Percentiles rank a stretch among this genome's conserved stretches.
Evolutionary conservation across 148 eudicot species (phyloP).

Genomic region (Nyssa sinensis): DNA sequence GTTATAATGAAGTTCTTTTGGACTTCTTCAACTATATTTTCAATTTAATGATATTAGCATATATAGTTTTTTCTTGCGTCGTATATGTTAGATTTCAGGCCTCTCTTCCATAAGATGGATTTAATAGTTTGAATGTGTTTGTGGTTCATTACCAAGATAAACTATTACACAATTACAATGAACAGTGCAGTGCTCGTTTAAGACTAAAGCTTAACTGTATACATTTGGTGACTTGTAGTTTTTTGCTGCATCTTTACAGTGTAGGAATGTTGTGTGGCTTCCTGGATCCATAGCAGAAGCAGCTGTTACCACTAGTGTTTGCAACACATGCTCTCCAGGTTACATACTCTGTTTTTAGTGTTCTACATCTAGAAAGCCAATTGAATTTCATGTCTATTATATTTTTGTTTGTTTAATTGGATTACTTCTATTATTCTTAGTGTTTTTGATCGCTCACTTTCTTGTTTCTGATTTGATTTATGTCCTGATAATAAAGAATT

Average conservation of each 20-base stretch:
- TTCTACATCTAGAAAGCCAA: neutral
- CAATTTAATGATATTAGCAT: no score
- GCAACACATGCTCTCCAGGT: conserved; percentile 90
- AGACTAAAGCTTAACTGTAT: neutral
- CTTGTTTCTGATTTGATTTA: neutral
- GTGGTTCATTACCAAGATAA: no score
- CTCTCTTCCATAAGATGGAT: no score
- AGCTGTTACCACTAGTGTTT: conserved; percentile 62
- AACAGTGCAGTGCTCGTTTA: no score
- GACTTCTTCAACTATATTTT: no score
- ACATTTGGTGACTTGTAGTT: conserved; percentile 4
- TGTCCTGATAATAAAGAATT: conserved; percentile 14
- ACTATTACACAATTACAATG: no score
- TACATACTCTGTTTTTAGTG: neutral
- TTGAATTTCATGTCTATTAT: neutral
- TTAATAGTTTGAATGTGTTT: no score
- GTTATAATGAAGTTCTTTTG: no score
- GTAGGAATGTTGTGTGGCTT: conserved; percentile 93
- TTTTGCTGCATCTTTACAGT: conserved; percentile 45
- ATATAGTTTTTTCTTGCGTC: no score
- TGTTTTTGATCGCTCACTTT: neutral
- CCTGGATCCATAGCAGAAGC: conserved; percentile 90
- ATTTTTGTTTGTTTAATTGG: neutral
- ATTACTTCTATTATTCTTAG: neutral
- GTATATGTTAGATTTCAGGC: no score